Evolutionary conservation across 495 filamentous ascomycete species (phyloP).

Genomic region (Penicillium psychrofluorescens): DNA sequence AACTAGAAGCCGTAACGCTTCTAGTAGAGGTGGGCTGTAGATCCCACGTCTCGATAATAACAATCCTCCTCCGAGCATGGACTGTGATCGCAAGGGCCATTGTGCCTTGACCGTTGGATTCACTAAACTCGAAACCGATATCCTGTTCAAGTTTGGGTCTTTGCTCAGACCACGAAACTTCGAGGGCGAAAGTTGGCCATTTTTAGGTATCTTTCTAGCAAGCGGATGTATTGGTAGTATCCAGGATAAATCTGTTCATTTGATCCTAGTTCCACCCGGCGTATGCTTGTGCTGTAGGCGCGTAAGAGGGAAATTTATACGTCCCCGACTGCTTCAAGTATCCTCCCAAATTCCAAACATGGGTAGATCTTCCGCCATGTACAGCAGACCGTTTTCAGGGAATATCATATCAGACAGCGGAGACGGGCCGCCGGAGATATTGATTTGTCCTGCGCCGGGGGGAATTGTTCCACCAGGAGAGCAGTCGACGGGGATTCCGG

Average conservation of each 20-base stretch:
- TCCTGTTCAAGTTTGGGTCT: not conserved
- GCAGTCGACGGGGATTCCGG: slow-evolving; percentile 32
- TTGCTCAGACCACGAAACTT: not conserved
- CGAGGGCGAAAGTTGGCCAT: not conserved
- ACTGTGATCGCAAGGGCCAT: not conserved
- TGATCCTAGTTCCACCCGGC: no score
- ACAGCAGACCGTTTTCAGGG: slow-evolving; percentile 31
- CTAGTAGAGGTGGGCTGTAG: not conserved
- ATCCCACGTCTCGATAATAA: not conserved
- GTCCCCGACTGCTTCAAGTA: slow-evolving; percentile 1
- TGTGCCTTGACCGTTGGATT: not conserved
- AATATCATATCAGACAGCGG: slow-evolving; percentile 35
- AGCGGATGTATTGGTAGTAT: no score
- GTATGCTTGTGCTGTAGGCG: no score
- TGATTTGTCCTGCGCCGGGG: slow-evolving; percentile 1
- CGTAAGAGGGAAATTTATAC: not conserved
- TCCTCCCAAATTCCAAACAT: slow-evolving; percentile 35
- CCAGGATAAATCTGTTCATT: not conserved
- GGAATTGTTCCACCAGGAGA: slow-evolving; percentile 33
- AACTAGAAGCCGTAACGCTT: no score
- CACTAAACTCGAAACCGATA: not conserved
- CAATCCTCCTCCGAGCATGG: not conserved
- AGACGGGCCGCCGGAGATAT: slow-evolving; percentile 20
- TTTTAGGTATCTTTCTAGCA: not conserved
- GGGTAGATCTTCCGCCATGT: slow-evolving; percentile 34